A percentile compares a stretch with the other conserved stretches of the same genome.
Conservation (phyloP, 805 yeast genomes). For the Saturnispora hagleri region DNA sequence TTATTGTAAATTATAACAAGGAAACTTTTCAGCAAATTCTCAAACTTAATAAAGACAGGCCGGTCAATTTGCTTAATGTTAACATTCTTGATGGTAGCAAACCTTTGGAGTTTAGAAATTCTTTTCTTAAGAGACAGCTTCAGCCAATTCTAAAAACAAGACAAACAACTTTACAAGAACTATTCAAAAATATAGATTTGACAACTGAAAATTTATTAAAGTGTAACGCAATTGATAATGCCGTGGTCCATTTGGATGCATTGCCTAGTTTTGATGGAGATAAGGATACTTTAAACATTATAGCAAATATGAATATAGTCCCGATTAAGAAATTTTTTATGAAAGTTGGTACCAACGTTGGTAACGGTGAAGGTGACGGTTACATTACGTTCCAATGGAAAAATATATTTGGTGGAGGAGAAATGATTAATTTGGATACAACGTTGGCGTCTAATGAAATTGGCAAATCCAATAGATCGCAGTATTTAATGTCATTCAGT, state of each 20-base stretch:
- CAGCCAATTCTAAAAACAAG: slow-evolving; percentile 30
- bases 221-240: slow-evolving; percentile 34
- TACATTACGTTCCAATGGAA: slow-evolving; percentile 65
- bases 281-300: slow-evolving; percentile 17
- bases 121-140: slow-evolving; percentile 39
- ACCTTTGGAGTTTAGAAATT: slow-evolving; percentile 33
- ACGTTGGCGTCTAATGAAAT: slow-evolving; percentile 34
- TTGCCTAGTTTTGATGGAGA: slow-evolving; percentile 13
- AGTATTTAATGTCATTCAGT: slow-evolving; percentile 39
- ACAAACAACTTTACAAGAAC: slow-evolving; percentile 28
- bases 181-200: slow-evolving; percentile 34
- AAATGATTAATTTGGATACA: slow-evolving; percentile 39
- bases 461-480: slow-evolving; percentile 39
- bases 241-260: slow-evolving; percentile 28
- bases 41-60: slow-evolving; percentile 27
- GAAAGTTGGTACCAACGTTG: slow-evolving; percentile 90
- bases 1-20: slow-evolving; percentile 24
- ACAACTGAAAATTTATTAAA: slow-evolving; percentile 36
- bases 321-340: slow-evolving; percentile 70
- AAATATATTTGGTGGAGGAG: slow-evolving; percentile 52
- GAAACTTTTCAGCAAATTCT: slow-evolving; percentile 23
- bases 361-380: slow-evolving; percentile 96
- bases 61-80: slow-evolving; percentile 36
- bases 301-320: slow-evolving; percentile 24
- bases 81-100: slow-evolving; percentile 36